phyloP scores from a whole-genome alignment of 148 eudicot species.

The Silene latifolia region DNA sequence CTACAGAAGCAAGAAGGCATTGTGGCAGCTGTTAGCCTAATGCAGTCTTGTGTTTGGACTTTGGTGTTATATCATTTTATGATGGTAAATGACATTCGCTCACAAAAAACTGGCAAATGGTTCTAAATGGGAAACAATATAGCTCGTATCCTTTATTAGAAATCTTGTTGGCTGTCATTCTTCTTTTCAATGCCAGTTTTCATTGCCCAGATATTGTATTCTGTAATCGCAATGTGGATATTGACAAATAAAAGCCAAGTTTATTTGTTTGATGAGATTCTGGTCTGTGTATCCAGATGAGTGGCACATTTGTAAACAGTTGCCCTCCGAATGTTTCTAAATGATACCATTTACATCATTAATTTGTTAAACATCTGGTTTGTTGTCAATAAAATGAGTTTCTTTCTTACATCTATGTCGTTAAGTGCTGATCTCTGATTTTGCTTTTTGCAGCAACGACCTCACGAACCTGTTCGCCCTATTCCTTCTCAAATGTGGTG shows the following conservation, averaged over 20 bases:
- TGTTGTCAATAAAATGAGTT: background rate
- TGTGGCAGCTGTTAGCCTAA: no score
- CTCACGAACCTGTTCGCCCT: constrained; percentile 79
- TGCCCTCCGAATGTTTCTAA: background rate
- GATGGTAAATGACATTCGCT: no score
- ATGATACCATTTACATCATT: background rate
- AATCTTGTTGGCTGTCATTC: background rate
- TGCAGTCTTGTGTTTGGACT: no score
- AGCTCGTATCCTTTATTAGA: background rate
- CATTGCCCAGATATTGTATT: background rate
- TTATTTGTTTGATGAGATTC: background rate
- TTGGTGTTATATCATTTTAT: no score
- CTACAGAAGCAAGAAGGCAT: no score
- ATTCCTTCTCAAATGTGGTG: constrained; percentile 98
- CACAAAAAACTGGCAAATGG: no score
- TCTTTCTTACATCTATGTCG: background rate
- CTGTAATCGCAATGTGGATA: background rate
- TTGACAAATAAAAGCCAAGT: background rate
- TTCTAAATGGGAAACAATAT: no score
- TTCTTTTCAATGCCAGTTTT: background rate
- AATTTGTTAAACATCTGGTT: background rate
- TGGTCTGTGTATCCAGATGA: background rate
- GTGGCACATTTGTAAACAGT: no score
- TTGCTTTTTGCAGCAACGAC: constrained; percentile 73
- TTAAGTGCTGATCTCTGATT: constrained; percentile 9